phyloP scores from a whole-genome alignment of 78 protist genomes.

The Parvularia atlantis region DNA sequence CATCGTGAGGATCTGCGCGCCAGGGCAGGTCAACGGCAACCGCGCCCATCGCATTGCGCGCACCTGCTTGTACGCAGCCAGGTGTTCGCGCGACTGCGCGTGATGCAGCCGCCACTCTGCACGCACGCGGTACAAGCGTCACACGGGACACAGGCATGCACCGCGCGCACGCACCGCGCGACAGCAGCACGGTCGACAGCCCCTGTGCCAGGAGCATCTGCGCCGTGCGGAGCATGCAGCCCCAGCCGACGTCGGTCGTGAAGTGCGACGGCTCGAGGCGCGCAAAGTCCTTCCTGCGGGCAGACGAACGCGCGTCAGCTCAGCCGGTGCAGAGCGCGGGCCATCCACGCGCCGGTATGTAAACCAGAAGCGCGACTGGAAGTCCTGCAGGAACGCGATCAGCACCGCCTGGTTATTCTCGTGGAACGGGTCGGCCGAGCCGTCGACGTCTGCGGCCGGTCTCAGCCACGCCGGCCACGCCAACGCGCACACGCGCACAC shows the following conservation, averaged over 20 bases:
- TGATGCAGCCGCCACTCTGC: neutral
- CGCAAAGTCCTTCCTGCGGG: too few species aligned
- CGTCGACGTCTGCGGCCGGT: too few species aligned
- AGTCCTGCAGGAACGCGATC: too few species aligned
- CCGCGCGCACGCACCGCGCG: neutral
- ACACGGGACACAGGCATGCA: neutral
- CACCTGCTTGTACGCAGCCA: neutral
- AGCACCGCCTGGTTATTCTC: too few species aligned
- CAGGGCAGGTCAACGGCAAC: neutral
- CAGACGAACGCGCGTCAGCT: too few species aligned
- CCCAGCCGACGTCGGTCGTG: slow-evolving; percentile 11
- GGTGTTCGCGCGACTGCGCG: neutral
- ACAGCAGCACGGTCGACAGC: neutral
- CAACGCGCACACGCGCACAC: too few species aligned
- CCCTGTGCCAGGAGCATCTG: slow-evolving; percentile 12
- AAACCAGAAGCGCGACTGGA: too few species aligned
- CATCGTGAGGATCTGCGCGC: neutral
- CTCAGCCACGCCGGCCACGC: too few species aligned
- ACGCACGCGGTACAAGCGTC: neutral
- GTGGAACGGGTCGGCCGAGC: too few species aligned
- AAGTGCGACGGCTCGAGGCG: too few species aligned
- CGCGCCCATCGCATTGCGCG: neutral
- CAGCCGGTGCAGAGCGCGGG: too few species aligned
- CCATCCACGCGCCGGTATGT: too few species aligned
- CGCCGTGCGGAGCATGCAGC: slow-evolving; percentile 9